Conservation (phyloP, 2,329 filamentous ascomycete genomes). For the Sphaerulina vaccinii region DNA sequence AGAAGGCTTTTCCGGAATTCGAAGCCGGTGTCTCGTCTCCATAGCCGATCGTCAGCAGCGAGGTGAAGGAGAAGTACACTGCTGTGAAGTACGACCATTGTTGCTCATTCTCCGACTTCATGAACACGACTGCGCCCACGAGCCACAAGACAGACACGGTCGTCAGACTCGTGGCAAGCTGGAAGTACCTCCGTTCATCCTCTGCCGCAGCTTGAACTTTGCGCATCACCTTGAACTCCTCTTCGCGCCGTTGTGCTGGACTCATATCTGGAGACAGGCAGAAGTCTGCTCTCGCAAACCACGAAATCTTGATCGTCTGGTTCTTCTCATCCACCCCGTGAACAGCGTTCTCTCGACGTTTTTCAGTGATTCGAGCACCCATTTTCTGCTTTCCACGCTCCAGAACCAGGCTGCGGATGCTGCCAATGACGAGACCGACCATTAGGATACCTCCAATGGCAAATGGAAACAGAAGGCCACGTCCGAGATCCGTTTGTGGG, state of each 20-base stretch:
- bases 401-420: slow-evolving; percentile 51
- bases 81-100: slow-evolving; percentile 53
- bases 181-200: slow-evolving; percentile 44
- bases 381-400: slow-evolving; percentile 54
- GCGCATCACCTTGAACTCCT: slow-evolving; percentile 53
- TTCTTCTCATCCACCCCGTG: slow-evolving; percentile 40
- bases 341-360: slow-evolving; percentile 46
- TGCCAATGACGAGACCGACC: slow-evolving; percentile 56
- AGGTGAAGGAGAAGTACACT: slow-evolving; percentile 55
- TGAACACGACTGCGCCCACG: slow-evolving; percentile 53
- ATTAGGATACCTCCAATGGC: slow-evolving; percentile 56
- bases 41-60: slow-evolving; percentile 57
- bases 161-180: slow-evolving; percentile 39
- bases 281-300: slow-evolving; percentile 43
- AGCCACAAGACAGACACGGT: slow-evolving; percentile 48
- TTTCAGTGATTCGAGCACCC: slow-evolving; percentile 50
- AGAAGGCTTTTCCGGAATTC: slow-evolving; percentile 55
- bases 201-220: slow-evolving; percentile 45
- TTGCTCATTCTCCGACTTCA: slow-evolving; percentile 46
- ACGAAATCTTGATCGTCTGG: slow-evolving; percentile 45
- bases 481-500: slow-evolving; percentile 51
- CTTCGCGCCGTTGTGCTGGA: slow-evolving; percentile 43
- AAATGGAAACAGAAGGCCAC: slow-evolving; percentile 54
- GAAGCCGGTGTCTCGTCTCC: slow-evolving; percentile 50
- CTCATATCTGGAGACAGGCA: slow-evolving; percentile 42